Evolutionary conservation across 306 rosid species (phyloP), one percentile per base, ranked within the genome.

Genomic region (Trichosanthes truncata): DNA sequence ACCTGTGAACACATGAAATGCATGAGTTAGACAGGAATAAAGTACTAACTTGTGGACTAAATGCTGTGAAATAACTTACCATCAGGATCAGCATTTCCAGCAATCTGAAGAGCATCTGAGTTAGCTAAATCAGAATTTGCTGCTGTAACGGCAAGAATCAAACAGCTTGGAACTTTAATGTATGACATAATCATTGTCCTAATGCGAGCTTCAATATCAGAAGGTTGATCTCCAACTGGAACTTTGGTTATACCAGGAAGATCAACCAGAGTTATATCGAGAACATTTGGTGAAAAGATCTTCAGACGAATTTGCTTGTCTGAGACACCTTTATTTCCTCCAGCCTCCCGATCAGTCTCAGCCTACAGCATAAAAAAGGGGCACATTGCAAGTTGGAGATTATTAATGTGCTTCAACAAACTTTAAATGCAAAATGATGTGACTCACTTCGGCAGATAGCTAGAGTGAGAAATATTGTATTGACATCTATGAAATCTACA

Each of bases 91-190:
- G 99, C 99, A 81, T 89, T 88, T 83, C 98, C 98, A 36, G 99
- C 99, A 90, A 95, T 88, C 88, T 95, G 99, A 86, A 95, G 97
- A 80, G 99, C 99, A 84, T 95, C 99, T 81, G 99, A 95, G 81
- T 95, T 95, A 56, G 99, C 99, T 84, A 93, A 86, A 89, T 95
- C 99, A 71, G 99, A 93, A 87, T 95, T 95, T 80, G 99, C 99
- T 0, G 99, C 92, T 46, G 99, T 93, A 77, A 95, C 99, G 80
- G 99, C 99, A 17, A 95, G 87, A 88, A 95, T 95, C 69, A 95
- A 89, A 84, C 99, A 95, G 80, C 89, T 93, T 17, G 90, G 88
- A 65, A 88, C 86, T 90, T 93, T 95, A 65, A 95, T 95, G 84
- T 95, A 95, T 45, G 97, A 93, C 97, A 91, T 91, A 81, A 95